Conservation (phyloP, 352 stramenopile genomes). For the Globisporangium mamillatum region DNA sequence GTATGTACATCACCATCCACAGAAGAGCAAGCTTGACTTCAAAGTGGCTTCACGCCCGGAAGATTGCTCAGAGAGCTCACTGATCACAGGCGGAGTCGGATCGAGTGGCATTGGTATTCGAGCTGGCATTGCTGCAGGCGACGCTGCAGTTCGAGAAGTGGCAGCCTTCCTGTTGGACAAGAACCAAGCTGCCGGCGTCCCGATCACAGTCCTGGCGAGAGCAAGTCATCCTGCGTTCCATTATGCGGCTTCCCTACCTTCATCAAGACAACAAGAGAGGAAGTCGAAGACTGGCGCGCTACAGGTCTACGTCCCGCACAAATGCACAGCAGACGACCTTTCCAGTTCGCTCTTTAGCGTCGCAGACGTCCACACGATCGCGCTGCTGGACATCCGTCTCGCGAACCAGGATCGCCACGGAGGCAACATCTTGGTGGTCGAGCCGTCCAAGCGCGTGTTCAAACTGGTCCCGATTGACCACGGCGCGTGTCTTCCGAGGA, state of each 20-base stretch:
- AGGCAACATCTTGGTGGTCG: constrained; percentile 66
- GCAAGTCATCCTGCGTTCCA: constrained; percentile 42
- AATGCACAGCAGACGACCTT: constrained; percentile 62
- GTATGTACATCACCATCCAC: constrained; percentile 6
- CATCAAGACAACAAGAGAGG: not conserved
- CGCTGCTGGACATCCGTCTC: constrained; percentile 76
- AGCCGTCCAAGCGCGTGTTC: constrained; percentile 22
- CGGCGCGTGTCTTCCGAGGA: constrained; percentile 59
- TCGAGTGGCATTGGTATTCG: constrained; percentile 29
- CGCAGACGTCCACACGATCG: constrained; percentile 64
- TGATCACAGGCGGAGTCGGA: not conserved
- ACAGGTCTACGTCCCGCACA: constrained; percentile 62
- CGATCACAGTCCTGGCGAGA: constrained; percentile 37
- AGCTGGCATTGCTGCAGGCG: constrained; percentile 39
- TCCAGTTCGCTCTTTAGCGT: constrained; percentile 37
- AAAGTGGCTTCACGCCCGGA: not conserved
- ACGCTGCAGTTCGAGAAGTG: constrained; percentile 54
- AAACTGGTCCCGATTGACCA: constrained; percentile 77
- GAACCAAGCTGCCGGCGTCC: constrained; percentile 42
- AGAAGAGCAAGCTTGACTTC: not conserved
- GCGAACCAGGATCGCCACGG: constrained; percentile 80
- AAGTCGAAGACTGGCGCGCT: constrained; percentile 46
- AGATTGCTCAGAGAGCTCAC: not conserved
- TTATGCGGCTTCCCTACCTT: constrained; percentile 1
- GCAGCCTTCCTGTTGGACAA: constrained; percentile 54